These are phyloP conservation scores for Metschnikowia chrysomelidarum DNA, from an alignment of 805 yeast species.

Conservation along the genomic window DNA sequence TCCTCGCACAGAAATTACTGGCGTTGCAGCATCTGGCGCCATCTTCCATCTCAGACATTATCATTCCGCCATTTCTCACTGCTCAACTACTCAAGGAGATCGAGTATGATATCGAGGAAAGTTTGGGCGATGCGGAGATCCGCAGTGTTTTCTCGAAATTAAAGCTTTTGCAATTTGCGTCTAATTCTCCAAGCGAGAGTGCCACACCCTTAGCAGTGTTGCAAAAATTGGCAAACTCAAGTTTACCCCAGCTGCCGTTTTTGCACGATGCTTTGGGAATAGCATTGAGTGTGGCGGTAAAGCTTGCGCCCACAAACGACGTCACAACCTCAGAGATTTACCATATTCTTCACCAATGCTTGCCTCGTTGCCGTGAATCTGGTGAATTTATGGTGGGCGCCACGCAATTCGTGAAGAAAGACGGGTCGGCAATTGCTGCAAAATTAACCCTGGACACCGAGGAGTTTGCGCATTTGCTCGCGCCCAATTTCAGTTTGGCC, in stretches of 20 bases:
- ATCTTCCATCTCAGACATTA: constrained; percentile 1
- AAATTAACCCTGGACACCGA: neutral
- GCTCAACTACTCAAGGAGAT: constrained; percentile 8
- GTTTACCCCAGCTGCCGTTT: constrained; percentile 8
- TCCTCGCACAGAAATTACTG: constrained; percentile 9
- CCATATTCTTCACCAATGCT: constrained; percentile 2
- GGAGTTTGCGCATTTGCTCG: constrained; percentile 14
- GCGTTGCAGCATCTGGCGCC: constrained; percentile 4
- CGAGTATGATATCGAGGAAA: constrained; percentile 2
- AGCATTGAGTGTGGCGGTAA: constrained; percentile 5
- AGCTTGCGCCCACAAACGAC: neutral
- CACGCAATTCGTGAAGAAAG: constrained; percentile 4
- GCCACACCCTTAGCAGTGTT: constrained; percentile 6
- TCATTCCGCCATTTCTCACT: constrained; percentile 10
- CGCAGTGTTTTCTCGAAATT: constrained; percentile 11
- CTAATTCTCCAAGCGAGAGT: constrained; percentile 5
- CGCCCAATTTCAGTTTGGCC: constrained; percentile 45
- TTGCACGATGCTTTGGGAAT: constrained; percentile 9
- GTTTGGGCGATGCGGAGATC: constrained; percentile 3
- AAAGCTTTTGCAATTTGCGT: constrained; percentile 5
- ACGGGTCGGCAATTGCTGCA: neutral
- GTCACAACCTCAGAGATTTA: constrained; percentile 3
- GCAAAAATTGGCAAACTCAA: constrained; percentile 5
- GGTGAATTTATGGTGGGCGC: constrained; percentile 8
- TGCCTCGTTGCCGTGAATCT: constrained; percentile 9